Percentiles rank a stretch among this genome's conserved stretches.
phyloP scores from a whole-genome alignment of 169 alveolate genomes.

The Eimeria tenella region DNA sequence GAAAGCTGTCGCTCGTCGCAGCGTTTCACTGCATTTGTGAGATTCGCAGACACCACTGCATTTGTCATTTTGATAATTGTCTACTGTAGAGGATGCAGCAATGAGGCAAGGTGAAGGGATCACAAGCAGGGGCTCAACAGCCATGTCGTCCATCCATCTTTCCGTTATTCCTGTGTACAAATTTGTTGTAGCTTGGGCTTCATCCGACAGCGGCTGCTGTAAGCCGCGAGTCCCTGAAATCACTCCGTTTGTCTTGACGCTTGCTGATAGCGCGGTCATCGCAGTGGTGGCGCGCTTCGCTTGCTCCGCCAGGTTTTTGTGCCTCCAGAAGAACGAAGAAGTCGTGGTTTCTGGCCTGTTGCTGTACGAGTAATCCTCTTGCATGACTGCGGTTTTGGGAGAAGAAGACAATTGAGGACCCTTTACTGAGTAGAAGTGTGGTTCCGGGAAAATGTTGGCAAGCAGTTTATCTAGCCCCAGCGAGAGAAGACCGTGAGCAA shows the following conservation, averaged over 20 bases:
- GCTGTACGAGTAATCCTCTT: neutral
- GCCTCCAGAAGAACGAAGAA: conserved; percentile 33
- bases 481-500: conserved; percentile 25
- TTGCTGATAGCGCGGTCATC: conserved; percentile 31
- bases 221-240: conserved; percentile 5
- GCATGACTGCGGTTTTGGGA: neutral
- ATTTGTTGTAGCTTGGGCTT: neutral
- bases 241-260: conserved; percentile 8
- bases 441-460: neutral
- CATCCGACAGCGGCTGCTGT: neutral
- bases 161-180: neutral
- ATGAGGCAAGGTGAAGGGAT: conserved; percentile 33
- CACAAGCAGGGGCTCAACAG: conserved; percentile 29
- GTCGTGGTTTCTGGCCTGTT: neutral
- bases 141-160: conserved; percentile 58
- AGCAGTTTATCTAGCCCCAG: conserved; percentile 13
- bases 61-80: no score
- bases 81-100: neutral
- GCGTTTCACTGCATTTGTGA: neutral
- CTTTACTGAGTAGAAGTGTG: neutral
- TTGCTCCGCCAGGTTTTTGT: neutral
- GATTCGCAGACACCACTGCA: neutral
- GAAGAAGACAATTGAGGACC: neutral
- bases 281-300: neutral
- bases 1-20: neutral